Evolutionary conservation across 2,329 filamentous ascomycete species (phyloP).

Genomic region (Aureobasidium zeae): DNA sequence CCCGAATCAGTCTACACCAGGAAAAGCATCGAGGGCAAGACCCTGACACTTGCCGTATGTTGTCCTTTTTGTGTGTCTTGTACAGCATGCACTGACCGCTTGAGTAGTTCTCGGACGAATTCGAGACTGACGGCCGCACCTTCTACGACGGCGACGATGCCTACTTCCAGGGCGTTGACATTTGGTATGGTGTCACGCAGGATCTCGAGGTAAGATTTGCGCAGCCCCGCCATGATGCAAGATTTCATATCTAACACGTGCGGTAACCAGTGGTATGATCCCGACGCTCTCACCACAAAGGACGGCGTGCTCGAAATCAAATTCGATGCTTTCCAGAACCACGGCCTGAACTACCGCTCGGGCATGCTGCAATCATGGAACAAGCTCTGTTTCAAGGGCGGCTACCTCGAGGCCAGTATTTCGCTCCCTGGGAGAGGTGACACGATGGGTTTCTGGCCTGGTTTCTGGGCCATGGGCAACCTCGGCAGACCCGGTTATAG

Average conservation of each 20-base stretch:
- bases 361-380: constrained; percentile 72
- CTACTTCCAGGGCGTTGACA: constrained; percentile 57
- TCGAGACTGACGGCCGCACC: constrained; percentile 56
- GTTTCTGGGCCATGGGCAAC: constrained; percentile 69
- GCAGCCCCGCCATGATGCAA: not conserved
- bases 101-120: constrained; percentile 60
- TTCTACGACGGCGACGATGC: constrained; percentile 65
- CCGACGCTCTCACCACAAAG: constrained; percentile 54
- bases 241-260: constrained; percentile 15
- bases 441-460: constrained; percentile 62
- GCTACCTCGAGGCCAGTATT: constrained; percentile 59
- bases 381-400: constrained; percentile 63
- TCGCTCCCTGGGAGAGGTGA: constrained; percentile 60
- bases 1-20: constrained; percentile 49
- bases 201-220: constrained; percentile 49
- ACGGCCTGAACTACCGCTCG: constrained; percentile 57
- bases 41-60: constrained; percentile 52
- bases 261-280: constrained; percentile 56
- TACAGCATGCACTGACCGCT: not conserved
- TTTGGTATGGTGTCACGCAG: constrained; percentile 63
- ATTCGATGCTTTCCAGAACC: constrained; percentile 57
- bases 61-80: not conserved
- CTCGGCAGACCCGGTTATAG: constrained; percentile 60
- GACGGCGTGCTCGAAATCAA: constrained; percentile 54
- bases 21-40: constrained; percentile 49